These are phyloP conservation scores for Sideroxylon spinosum DNA, from an alignment of 179 eudicot genomes.

Conservation along the genomic window DNA sequence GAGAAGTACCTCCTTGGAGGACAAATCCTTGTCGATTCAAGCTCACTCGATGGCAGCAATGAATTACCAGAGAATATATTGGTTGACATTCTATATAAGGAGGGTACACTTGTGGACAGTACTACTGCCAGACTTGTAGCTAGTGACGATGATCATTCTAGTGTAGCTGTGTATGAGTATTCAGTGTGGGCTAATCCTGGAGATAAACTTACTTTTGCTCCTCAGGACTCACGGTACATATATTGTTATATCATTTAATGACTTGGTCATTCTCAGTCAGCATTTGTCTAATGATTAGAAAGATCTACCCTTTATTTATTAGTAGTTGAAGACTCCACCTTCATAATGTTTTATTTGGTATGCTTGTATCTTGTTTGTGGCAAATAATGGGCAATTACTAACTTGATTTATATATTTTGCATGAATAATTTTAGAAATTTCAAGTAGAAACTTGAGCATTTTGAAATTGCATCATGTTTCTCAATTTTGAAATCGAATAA, in stretches of 20 bases:
- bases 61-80: constrained; percentile 55
- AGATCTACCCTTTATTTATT: background rate
- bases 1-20: constrained; percentile 80
- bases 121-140: constrained; percentile 49
- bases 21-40: constrained; percentile 52
- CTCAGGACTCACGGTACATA: constrained; percentile 65
- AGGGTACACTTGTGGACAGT: constrained; percentile 40
- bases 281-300: background rate
- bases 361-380: constrained; percentile 1
- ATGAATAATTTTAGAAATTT: background rate
- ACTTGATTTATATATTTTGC: background rate
- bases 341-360: background rate
- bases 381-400: background rate
- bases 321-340: background rate
- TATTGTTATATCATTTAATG: background rate
- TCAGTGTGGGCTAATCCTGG: constrained; percentile 82
- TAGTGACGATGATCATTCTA: constrained; percentile 40
- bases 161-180: constrained; percentile 59
- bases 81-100: constrained; percentile 49
- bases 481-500: background rate
- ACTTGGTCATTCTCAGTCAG: background rate
- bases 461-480: background rate
- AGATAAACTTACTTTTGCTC: constrained; percentile 56
- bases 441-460: background rate
- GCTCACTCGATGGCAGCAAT: constrained; percentile 28